A percentile compares a stretch with the other conserved stretches of the same genome.
phyloP scores from a whole-genome alignment of 305 asterid species.

The Petunia hybrid region DNA sequence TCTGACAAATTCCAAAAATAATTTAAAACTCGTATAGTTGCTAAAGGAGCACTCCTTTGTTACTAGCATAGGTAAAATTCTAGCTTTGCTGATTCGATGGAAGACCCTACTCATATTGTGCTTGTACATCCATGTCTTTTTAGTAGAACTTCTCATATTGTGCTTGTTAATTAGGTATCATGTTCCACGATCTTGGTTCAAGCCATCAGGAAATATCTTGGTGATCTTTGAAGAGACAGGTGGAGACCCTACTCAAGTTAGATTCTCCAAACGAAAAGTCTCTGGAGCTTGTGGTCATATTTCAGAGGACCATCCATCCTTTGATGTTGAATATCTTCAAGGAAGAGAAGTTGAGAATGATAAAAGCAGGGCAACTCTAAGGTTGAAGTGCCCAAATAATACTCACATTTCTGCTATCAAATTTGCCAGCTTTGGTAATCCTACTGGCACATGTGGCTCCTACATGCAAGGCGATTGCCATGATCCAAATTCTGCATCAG shows the following conservation, averaged over 20 bases:
- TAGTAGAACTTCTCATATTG: slow-evolving; percentile 28
- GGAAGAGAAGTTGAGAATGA: slow-evolving; percentile 39
- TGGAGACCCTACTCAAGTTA: slow-evolving; percentile 79
- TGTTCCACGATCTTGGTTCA: slow-evolving; percentile 93
- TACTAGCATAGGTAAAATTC: background rate
- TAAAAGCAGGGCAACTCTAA: slow-evolving; percentile 44
- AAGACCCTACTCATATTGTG: no score
- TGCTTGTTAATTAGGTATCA: slow-evolving; percentile 70
- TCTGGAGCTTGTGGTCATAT: slow-evolving; percentile 59
- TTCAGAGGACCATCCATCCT: slow-evolving; percentile 71
- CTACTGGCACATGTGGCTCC: slow-evolving; percentile 71
- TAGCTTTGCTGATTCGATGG: background rate
- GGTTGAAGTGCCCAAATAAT: slow-evolving; percentile 60
- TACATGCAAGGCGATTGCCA: slow-evolving; percentile 64
- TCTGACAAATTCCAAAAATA: background rate
- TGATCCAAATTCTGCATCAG: slow-evolving; percentile 55
- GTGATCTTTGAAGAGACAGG: slow-evolving; percentile 93
- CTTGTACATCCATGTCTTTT: background rate
- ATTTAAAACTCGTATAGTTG: background rate
- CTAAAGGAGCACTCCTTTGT: background rate
- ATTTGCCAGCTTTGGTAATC: slow-evolving; percentile 81
- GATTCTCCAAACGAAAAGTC: slow-evolving; percentile 62
- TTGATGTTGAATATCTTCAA: slow-evolving; percentile 45
- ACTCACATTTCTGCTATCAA: slow-evolving; percentile 56
- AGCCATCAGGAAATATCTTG: slow-evolving; percentile 74